Evolutionary conservation across 106 monocot genomes (phyloP).

Genomic region (Amphibolis antarctica): DNA sequence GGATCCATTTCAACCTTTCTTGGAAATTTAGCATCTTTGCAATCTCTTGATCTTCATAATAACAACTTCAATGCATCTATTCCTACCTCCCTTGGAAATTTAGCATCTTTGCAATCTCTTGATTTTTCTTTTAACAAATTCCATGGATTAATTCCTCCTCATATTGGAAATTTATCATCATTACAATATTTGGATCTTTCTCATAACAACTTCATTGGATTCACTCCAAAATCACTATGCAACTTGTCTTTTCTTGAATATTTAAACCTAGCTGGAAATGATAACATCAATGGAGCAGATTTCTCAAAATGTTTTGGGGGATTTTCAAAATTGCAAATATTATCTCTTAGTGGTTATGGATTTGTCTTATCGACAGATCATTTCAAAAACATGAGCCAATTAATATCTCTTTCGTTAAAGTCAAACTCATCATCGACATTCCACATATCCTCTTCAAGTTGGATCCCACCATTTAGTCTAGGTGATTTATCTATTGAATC

Average conservation of each 20-base stretch:
- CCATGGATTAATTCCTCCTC: not conserved
- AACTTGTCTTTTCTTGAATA: not conserved
- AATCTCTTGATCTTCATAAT: not conserved
- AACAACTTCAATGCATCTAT: not conserved
- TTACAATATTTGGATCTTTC: not conserved
- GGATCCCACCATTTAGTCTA: conserved; percentile 17
- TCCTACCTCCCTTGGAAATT: not conserved
- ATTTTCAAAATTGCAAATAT: not conserved
- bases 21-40: not conserved
- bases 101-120: not conserved
- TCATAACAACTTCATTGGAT: not conserved
- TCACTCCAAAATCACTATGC: not conserved
- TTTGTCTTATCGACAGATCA: conserved; percentile 5
- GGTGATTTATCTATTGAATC: not conserved
- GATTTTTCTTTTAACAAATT: not conserved
- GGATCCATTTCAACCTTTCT: not conserved
- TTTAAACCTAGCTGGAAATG: not conserved
- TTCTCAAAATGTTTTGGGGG: not conserved
- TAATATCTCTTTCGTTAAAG: conserved; percentile 1
- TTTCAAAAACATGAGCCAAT: conserved; percentile 5
- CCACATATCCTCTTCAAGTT: conserved; percentile 2
- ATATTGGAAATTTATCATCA: not conserved
- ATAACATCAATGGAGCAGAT: not conserved
- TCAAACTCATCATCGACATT: conserved; percentile 5
- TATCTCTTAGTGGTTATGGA: not conserved